Conservation (phyloP, 345 rosid genomes). For the Diplotaxis tenuifolia region DNA sequence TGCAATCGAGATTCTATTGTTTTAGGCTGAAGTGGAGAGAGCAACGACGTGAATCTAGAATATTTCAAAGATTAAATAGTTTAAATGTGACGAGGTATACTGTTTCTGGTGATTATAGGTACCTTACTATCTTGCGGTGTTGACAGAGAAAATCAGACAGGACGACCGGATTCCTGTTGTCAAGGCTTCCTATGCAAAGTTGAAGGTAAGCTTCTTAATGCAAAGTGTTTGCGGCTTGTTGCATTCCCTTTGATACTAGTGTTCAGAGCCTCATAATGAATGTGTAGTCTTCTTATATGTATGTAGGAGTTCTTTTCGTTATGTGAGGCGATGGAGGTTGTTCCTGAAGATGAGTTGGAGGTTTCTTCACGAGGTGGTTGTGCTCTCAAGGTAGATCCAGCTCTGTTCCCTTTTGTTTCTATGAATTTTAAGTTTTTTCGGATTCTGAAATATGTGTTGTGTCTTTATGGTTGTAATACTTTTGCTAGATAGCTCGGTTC, state of each 20-base stretch:
- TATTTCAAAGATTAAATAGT: background rate
- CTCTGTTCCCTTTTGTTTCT: background rate
- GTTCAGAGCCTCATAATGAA: background rate
- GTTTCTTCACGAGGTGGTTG: too few relatives aligned
- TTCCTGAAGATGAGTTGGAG: constrained; percentile 17
- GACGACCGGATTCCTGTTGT: constrained; percentile 61
- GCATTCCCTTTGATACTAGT: background rate
- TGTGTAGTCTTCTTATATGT: background rate
- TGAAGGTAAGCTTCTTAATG: constrained; percentile 58
- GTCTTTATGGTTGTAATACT: too few relatives aligned
- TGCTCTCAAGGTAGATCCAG: constrained; percentile 59
- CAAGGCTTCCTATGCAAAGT: constrained; percentile 53
- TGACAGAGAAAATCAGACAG: constrained; percentile 59
- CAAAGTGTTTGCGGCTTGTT: too few relatives aligned
- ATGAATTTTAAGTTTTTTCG: too few relatives aligned
- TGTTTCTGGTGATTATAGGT: constrained; percentile 45
- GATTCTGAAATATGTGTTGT: too few relatives aligned
- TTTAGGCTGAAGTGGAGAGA: too few relatives aligned
- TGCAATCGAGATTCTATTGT: background rate
- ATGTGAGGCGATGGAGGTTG: constrained; percentile 50
- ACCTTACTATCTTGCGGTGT: constrained; percentile 72
- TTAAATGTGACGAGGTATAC: background rate
- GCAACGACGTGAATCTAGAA: too few relatives aligned
- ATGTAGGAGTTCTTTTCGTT: constrained; percentile 74
- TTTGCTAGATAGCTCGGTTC: constrained; percentile 89